Conservation (phyloP, 2,329 filamentous ascomycete genomes). For the Amauroascus niger region DNA sequence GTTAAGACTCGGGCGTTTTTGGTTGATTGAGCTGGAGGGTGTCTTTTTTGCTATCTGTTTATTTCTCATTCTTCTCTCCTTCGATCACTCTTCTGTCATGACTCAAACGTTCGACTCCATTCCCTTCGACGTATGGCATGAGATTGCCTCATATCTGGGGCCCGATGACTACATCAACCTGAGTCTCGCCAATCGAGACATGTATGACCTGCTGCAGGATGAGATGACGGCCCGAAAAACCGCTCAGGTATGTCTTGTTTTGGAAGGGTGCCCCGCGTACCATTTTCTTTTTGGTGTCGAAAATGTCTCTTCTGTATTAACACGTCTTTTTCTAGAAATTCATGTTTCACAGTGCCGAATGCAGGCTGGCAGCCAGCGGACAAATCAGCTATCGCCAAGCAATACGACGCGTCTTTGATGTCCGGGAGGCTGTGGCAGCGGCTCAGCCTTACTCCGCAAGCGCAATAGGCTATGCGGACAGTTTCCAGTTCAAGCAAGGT, state of each 20-base stretch:
- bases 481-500: slow-evolving; percentile 55
- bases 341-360: slow-evolving; percentile 39
- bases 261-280: not conserved
- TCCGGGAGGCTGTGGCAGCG: slow-evolving; percentile 50
- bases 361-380: slow-evolving; percentile 29
- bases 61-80: too few relatives aligned
- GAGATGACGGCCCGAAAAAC: slow-evolving; percentile 49
- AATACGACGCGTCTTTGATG: slow-evolving; percentile 52
- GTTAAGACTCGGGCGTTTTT: not conserved
- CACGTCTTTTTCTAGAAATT: slow-evolving; percentile 31
- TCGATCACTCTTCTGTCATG: slow-evolving; percentile 4
- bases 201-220: slow-evolving; percentile 45
- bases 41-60: not conserved
- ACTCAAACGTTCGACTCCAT: slow-evolving; percentile 36
- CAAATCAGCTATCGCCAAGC: slow-evolving; percentile 43
- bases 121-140: slow-evolving; percentile 56
- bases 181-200: slow-evolving; percentile 43
- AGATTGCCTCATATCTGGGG: slow-evolving; percentile 47
- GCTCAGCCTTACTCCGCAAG: slow-evolving; percentile 54
- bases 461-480: slow-evolving; percentile 50
- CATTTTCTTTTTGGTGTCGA: not conserved
- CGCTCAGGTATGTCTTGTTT: slow-evolving; percentile 44
- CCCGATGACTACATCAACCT: slow-evolving; percentile 52
- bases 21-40: too few relatives aligned
- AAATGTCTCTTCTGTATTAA: slow-evolving; percentile 13